Evolutionary conservation across 2,329 filamentous ascomycete species (phyloP).

Genomic region (Trichoderma sp.): DNA sequence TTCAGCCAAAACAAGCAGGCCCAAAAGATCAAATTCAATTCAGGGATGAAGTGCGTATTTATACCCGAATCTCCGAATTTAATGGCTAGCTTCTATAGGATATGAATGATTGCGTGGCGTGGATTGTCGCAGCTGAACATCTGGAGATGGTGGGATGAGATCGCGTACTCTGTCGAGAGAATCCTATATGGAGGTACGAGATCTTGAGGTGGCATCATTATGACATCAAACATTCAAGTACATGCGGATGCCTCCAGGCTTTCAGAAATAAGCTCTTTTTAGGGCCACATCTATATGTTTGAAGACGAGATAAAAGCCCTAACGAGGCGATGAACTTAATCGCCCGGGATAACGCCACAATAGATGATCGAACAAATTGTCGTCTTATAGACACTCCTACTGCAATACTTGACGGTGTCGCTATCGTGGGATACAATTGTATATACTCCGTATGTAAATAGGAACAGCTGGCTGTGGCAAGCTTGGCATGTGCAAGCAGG

Average conservation of each 20-base stretch:
- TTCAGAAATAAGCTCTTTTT: not conserved
- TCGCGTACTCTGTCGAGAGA: not conserved
- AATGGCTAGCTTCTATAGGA: not conserved
- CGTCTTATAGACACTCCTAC: not conserved
- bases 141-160: not conserved
- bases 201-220: constrained; percentile 5
- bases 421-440: not conserved
- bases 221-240: constrained; percentile 1
- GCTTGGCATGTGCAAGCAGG: not conserved
- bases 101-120: not conserved
- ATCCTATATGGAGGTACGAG: not conserved
- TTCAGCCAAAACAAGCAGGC: not conserved
- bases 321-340: not conserved
- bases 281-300: not conserved
- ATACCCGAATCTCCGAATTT: not conserved
- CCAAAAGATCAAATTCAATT: not conserved
- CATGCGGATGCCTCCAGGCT: not conserved
- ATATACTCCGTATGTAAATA: not conserved
- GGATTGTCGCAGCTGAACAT: not conserved
- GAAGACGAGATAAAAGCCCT: not conserved
- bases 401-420: not conserved
- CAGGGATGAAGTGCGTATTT: not conserved
- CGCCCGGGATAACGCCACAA: not conserved
- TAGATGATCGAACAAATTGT: not conserved
- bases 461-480: not conserved